Conservation (phyloP, 129 eudicot genomes). For the Centrapalus pauciflorus region DNA sequence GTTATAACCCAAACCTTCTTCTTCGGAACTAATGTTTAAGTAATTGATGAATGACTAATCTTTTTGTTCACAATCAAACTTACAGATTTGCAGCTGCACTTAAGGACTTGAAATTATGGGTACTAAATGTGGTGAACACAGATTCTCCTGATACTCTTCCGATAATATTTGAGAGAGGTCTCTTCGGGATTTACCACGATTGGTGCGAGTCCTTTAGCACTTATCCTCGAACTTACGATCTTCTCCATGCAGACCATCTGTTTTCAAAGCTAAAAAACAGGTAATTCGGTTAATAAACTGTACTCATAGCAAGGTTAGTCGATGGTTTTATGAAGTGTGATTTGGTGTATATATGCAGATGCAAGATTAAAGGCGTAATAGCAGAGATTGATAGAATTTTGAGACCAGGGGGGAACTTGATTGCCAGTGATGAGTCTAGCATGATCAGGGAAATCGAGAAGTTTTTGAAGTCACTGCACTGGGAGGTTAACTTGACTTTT, state of each 20-base stretch:
- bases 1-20: neutral
- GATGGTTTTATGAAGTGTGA: neutral
- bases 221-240: constrained; percentile 81
- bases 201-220: constrained; percentile 91
- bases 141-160: constrained; percentile 82
- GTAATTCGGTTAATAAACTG: constrained; percentile 22
- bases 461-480: constrained; percentile 57
- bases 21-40: neutral
- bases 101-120: constrained; percentile 74
- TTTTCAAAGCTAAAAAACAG: constrained; percentile 53
- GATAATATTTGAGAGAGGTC: constrained; percentile 72
- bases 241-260: constrained; percentile 77
- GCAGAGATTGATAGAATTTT: constrained; percentile 71
- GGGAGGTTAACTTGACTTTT: constrained; percentile 59
- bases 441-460: constrained; percentile 47
- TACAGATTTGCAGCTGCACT: constrained; percentile 80
- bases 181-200: constrained; percentile 78
- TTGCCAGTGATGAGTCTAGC: constrained; percentile 63
- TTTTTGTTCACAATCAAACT: neutral
- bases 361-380: constrained; percentile 48
- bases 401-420: constrained; percentile 70
- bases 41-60: neutral
- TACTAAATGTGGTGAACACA: constrained; percentile 70
- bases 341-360: constrained; percentile 35
- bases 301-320: neutral